A percentile compares a stretch with the other conserved stretches of the same genome.
Evolutionary conservation across 129 eudicot genomes (phyloP).

Genomic region (Arctium minus): DNA sequence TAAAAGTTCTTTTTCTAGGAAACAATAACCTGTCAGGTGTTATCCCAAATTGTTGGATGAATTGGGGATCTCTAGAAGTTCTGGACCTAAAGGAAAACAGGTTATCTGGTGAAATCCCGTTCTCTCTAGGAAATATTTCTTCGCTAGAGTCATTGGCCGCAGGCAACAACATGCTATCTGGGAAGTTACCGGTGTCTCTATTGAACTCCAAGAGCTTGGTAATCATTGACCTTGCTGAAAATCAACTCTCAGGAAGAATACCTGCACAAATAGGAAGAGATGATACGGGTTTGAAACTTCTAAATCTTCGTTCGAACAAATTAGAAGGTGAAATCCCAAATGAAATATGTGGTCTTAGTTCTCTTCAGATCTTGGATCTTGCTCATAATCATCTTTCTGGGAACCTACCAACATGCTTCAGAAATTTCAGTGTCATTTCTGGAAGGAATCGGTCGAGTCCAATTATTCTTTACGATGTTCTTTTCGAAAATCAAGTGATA

Average conservation of each 20-base stretch:
- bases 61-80: conserved; percentile 2
- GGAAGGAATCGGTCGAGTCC: not conserved
- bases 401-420: conserved; percentile 24
- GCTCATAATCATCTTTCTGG: conserved; percentile 27
- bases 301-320: conserved; percentile 16
- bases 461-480: not conserved
- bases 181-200: not conserved
- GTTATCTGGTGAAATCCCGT: conserved; percentile 15
- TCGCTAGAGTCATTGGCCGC: not conserved
- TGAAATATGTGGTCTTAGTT: conserved; percentile 22
- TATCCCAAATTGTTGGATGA: conserved; percentile 24
- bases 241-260: conserved; percentile 2
- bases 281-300: not conserved
- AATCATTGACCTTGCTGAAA: conserved; percentile 15
- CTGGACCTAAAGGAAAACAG: conserved; percentile 12
- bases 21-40: conserved; percentile 20
- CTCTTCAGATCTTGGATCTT: conserved; percentile 31
- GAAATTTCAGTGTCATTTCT: conserved; percentile 15
- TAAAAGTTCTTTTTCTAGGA: conserved; percentile 23
- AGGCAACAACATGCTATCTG: conserved; percentile 7
- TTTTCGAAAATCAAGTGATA: not conserved
- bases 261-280: conserved; percentile 7
- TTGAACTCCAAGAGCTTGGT: conserved; percentile 1
- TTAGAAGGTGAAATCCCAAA: conserved; percentile 14
- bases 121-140: conserved; percentile 10